These are phyloP conservation scores for Nemania abortiva DNA, from an alignment of 2,329 filamentous ascomycete species.

Conservation along the genomic window DNA sequence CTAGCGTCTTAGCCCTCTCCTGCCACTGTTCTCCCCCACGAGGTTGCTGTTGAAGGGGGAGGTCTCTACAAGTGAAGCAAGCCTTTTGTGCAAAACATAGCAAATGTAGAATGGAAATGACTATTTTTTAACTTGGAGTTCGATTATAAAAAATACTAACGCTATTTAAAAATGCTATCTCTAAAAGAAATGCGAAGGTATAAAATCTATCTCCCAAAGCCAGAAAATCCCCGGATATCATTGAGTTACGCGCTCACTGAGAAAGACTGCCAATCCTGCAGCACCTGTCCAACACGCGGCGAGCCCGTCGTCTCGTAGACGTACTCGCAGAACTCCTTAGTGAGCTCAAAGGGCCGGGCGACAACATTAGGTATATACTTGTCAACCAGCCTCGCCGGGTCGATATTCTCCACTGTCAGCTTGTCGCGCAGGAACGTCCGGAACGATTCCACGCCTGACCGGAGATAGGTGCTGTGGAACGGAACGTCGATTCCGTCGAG, in stretches of 20 bases:
- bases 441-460: conserved; percentile 98
- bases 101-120: no score
- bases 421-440: conserved; percentile 98
- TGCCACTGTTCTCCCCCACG: no score
- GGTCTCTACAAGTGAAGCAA: no score
- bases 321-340: conserved; percentile 99
- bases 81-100: no score
- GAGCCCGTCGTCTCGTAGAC: conserved; percentile 93
- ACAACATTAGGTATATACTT: conserved; percentile 99
- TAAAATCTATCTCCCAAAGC: no score
- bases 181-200: no score
- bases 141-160: no score
- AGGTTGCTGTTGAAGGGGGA: no score
- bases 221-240: neutral
- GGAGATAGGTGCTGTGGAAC: conserved; percentile 98
- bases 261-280: conserved; percentile 77
- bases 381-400: conserved; percentile 93
- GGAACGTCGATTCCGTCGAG: conserved; percentile 97
- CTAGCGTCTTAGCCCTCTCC: no score
- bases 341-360: conserved; percentile 82
- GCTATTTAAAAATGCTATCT: no score
- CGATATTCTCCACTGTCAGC: conserved; percentile 98
- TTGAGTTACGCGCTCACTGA: neutral
- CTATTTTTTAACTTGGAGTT: no score
- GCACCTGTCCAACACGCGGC: conserved; percentile 77